Conservation (phyloP, 352 stramenopile species). For the Globisporangium uncinulatum region DNA sequence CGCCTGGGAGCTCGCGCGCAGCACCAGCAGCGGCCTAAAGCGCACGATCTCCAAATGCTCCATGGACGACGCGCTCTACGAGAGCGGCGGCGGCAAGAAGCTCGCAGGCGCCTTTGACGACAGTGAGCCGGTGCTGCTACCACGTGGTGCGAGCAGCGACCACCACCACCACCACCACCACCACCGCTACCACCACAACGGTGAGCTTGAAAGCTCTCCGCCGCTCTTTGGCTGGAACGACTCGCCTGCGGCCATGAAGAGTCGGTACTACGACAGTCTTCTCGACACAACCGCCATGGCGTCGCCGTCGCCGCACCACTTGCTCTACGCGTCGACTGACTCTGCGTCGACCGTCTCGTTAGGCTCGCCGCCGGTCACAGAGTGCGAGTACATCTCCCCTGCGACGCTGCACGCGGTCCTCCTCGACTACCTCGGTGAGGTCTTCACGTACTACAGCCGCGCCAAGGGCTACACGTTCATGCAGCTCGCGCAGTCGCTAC, state of each 20-base stretch:
- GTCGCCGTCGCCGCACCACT: slow-evolving; percentile 31
- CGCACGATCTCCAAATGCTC: slow-evolving; percentile 77
- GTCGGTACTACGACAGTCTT: slow-evolving; percentile 33
- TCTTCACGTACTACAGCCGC: slow-evolving; percentile 53
- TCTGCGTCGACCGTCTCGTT: slow-evolving; percentile 18
- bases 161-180: no score
- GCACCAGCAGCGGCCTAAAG: slow-evolving; percentile 28
- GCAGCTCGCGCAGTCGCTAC: slow-evolving; percentile 49
- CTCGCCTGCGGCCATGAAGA: slow-evolving; percentile 18
- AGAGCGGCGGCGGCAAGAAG: slow-evolving; percentile 35
- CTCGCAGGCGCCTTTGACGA: slow-evolving; percentile 22
- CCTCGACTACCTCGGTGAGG: slow-evolving; percentile 54
- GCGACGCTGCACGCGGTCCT: slow-evolving; percentile 37
- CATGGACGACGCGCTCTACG: slow-evolving; percentile 27
- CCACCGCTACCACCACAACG: background rate
- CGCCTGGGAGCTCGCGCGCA: slow-evolving; percentile 1
- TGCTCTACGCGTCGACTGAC: slow-evolving; percentile 17
- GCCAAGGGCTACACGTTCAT: slow-evolving; percentile 43
- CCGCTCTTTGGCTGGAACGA: slow-evolving; percentile 26
- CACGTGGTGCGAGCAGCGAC: slow-evolving; percentile 22
- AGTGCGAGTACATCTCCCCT: slow-evolving; percentile 37
- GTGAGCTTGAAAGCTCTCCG: slow-evolving; percentile 33
- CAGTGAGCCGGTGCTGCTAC: slow-evolving; percentile 32
- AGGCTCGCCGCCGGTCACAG: slow-evolving; percentile 7
- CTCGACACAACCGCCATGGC: slow-evolving; percentile 20